phyloP scores from a whole-genome alignment of 192 early-diverging fungal genomes.

The Oehlia diaphana region DNA sequence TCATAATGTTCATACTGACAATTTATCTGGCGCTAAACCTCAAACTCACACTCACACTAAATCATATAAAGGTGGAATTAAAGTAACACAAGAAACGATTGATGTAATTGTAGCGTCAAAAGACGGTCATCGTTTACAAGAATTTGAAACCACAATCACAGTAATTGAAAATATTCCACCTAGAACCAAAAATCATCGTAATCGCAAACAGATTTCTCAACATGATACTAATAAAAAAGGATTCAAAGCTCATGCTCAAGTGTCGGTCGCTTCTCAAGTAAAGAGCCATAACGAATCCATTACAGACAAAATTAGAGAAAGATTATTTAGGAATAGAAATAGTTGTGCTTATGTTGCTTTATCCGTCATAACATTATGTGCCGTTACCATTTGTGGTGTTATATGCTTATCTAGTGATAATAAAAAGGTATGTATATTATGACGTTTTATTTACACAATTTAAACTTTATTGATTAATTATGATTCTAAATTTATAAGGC shows the following conservation, averaged over 20 bases:
- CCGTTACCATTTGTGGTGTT: neutral
- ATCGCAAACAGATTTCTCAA: neutral
- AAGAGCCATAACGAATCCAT: neutral
- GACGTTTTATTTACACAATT: neutral
- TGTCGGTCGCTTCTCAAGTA: too few species aligned
- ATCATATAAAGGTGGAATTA: neutral
- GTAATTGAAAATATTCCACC: neutral
- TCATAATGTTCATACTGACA: neutral
- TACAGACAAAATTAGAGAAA: neutral
- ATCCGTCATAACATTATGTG: neutral
- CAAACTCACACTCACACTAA: neutral
- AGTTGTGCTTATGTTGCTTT: neutral
- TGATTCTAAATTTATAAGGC: neutral
- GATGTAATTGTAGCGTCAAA: neutral
- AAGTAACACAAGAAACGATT: neutral
- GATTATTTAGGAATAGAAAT: neutral
- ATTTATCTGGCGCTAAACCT: neutral
- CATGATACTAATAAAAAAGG: too few species aligned
- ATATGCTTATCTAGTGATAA: neutral
- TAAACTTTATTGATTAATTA: neutral
- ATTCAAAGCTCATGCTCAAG: too few species aligned
- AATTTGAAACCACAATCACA: neutral
- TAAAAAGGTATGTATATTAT: neutral
- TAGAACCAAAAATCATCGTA: neutral
- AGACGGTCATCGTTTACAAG: neutral